Conservation (phyloP, 1,139 yeast genomes). For the Blastobotrys ciferrii region DNA sequence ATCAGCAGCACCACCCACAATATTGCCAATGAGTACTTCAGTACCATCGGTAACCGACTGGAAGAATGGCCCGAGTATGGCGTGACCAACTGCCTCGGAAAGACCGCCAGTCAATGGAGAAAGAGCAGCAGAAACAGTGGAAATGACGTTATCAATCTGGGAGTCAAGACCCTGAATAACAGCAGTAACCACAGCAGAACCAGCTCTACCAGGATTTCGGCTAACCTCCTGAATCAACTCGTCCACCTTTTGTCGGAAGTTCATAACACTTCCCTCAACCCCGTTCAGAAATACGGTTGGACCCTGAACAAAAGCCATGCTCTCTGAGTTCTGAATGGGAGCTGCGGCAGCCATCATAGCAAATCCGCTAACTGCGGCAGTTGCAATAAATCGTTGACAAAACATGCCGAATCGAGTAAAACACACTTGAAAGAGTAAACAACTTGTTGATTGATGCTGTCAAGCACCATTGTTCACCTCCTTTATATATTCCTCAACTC, state of each 20-base stretch:
- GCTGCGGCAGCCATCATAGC: too few species aligned
- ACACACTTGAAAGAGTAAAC: too few species aligned
- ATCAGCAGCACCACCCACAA: constrained; percentile 29
- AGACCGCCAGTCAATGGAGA: constrained; percentile 26
- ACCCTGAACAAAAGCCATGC: too few species aligned
- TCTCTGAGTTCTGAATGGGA: too few species aligned
- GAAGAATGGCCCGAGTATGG: constrained; percentile 33
- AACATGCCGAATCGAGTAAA: too few species aligned
- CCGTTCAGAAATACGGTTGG: constrained; percentile 3
- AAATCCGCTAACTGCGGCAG: too few species aligned
- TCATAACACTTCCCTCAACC: not conserved
- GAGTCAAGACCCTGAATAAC: constrained; percentile 33
- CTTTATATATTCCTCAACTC: too few species aligned
- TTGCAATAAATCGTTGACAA: too few species aligned
- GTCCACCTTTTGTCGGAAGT: constrained; percentile 25
- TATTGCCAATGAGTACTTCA: constrained; percentile 32
- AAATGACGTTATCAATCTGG: constrained; percentile 34
- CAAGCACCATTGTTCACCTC: too few species aligned
- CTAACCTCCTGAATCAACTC: constrained; percentile 26
- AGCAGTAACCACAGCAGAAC: constrained; percentile 27
- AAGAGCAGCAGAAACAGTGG: constrained; percentile 26
- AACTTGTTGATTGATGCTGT: too few species aligned
- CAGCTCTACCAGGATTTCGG: constrained; percentile 26
- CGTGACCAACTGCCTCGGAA: too few species aligned
- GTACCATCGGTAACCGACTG: constrained; percentile 37